A percentile compares a stretch with the other conserved stretches of the same genome.
Conservation (phyloP, 140 eudicot species). For the Anethum foeniculum region DNA sequence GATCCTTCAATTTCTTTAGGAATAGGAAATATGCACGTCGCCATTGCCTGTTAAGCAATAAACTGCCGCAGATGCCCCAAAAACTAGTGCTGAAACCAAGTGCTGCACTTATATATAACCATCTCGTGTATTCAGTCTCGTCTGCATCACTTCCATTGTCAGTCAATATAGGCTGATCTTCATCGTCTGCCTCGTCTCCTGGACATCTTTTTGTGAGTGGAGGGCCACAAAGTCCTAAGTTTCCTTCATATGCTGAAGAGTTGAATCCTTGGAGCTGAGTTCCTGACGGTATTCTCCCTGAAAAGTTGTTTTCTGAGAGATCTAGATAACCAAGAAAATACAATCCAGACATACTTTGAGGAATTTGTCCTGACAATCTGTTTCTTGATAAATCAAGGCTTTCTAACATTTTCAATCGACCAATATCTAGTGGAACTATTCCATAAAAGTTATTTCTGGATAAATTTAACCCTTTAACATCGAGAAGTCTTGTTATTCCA, state of each 20-base stretch:
- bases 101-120: slow-evolving; percentile 6
- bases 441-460: slow-evolving; percentile 5
- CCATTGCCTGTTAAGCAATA: background rate
- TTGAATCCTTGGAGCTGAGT: background rate
- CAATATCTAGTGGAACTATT: slow-evolving; percentile 4
- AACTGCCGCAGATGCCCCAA: slow-evolving; percentile 3
- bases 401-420: background rate
- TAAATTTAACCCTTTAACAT: background rate
- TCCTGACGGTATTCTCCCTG: slow-evolving; percentile 1
- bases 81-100: slow-evolving; percentile 2
- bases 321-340: background rate
- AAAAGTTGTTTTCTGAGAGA: background rate
- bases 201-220: background rate
- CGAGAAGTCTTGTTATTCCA: background rate
- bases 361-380: slow-evolving; percentile 8
- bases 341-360: background rate
- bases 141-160: background rate
- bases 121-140: background rate
- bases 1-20: background rate
- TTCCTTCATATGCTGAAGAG: background rate
- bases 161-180: background rate
- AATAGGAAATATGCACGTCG: background rate
- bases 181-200: background rate
- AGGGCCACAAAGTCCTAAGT: background rate
- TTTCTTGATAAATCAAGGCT: slow-evolving; percentile 12